phyloP scores from a whole-genome alignment of 2,329 filamentous ascomycete species.

The Fonsecaea multimorphosa region DNA sequence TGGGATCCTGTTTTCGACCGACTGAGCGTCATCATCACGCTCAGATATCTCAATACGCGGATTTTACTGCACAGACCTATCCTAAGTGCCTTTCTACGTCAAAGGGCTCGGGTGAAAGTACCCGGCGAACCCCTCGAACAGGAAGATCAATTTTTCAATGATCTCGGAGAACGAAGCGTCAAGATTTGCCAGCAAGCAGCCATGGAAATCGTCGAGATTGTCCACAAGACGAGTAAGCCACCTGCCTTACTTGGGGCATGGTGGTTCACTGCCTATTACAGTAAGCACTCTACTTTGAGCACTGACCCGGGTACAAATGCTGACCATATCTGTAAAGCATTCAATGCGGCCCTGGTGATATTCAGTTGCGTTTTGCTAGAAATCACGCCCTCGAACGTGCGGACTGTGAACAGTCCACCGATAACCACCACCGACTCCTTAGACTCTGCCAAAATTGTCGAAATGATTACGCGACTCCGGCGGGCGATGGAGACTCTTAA shows the following conservation, averaged over 20 bases:
- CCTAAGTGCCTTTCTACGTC: constrained; percentile 29
- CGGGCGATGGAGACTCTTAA: constrained; percentile 29
- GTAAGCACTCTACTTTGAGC: constrained; percentile 28
- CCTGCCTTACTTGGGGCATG: constrained; percentile 47
- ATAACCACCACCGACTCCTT: constrained; percentile 18
- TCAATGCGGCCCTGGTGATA: constrained; percentile 46
- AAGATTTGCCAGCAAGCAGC: constrained; percentile 43
- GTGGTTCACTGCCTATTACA: constrained; percentile 53
- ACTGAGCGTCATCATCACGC: constrained; percentile 33
- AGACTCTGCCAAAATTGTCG: constrained; percentile 24
- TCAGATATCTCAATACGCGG: constrained; percentile 33
- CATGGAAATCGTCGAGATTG: constrained; percentile 45
- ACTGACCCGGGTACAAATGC: constrained; percentile 29
- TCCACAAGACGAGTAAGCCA: constrained; percentile 34
- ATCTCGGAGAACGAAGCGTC: constrained; percentile 35
- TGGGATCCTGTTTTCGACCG: constrained; percentile 34
- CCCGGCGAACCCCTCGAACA: constrained; percentile 10
- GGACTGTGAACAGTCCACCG: constrained; percentile 13
- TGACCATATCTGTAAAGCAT: constrained; percentile 39
- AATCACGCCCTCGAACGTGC: constrained; percentile 22
- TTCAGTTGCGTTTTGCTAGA: constrained; percentile 39
- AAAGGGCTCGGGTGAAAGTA: constrained; percentile 17
- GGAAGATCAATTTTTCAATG: constrained; percentile 31
- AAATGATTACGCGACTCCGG: constrained; percentile 29
- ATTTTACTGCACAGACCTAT: constrained; percentile 33